These are phyloP conservation scores for Calonectria ilicicola DNA, from an alignment of 2,329 filamentous ascomycete species.

Conservation along the genomic window DNA sequence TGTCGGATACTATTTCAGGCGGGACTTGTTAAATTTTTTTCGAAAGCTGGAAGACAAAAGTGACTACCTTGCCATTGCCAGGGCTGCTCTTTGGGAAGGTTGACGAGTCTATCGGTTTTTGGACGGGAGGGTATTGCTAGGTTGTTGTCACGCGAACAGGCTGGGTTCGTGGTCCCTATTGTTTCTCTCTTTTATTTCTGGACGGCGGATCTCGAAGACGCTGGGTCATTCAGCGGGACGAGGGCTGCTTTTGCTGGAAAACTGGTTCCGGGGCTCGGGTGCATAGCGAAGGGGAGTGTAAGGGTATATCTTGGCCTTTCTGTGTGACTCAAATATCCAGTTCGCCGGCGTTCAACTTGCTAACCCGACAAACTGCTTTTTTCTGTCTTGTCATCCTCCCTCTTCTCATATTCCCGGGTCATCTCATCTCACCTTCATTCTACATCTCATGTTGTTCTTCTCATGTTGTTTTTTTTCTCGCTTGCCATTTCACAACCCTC, in stretches of 20 bases:
- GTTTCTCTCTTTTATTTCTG: constrained; percentile 20
- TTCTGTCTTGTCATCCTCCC: constrained; percentile 39
- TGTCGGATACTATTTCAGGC: constrained; percentile 53
- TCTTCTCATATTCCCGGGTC: constrained; percentile 24
- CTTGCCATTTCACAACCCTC: neutral
- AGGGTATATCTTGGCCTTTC: constrained; percentile 54
- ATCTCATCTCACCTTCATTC: constrained; percentile 28
- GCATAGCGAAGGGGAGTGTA: constrained; percentile 60
- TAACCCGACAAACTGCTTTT: constrained; percentile 40
- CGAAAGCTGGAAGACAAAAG: constrained; percentile 56
- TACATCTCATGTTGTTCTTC: constrained; percentile 23
- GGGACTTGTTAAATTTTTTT: constrained; percentile 50
- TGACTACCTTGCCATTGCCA: constrained; percentile 47
- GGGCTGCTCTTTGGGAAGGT: constrained; percentile 49
- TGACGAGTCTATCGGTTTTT: constrained; percentile 43
- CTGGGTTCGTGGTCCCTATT: constrained; percentile 18
- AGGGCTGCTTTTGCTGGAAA: constrained; percentile 56
- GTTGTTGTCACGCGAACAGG: constrained; percentile 34
- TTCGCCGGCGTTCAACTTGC: constrained; percentile 43
- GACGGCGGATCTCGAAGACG: constrained; percentile 15
- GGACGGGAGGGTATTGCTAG: constrained; percentile 46
- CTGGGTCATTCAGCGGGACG: constrained; percentile 32
- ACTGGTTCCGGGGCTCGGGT: constrained; percentile 52
- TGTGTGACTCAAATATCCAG: constrained; percentile 49
- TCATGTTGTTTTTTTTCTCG: constrained; percentile 1